Percentiles rank a stretch among this genome's conserved stretches.
Evolutionary conservation across 1,284 basidiomycete genomes (phyloP).

Genomic region (Xerocomus subilludens): DNA sequence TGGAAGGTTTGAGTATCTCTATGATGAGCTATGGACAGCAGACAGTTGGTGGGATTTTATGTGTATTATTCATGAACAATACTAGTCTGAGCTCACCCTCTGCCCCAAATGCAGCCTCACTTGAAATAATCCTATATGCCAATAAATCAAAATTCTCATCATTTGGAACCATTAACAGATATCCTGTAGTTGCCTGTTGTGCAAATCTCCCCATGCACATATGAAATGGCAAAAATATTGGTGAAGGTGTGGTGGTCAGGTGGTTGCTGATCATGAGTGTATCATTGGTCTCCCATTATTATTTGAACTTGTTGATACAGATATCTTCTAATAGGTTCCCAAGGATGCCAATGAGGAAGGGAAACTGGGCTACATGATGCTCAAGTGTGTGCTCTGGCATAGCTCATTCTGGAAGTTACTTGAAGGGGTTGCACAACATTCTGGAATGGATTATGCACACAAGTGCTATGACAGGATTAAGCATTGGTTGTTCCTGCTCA

Average conservation of each 20-base stretch:
- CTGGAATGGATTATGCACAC: no score
- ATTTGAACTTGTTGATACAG: no score
- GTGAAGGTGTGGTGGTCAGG: not conserved
- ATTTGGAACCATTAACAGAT: slow-evolving; percentile 53
- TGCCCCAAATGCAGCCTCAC: not conserved
- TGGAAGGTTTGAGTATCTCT: slow-evolving; percentile 37
- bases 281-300: no score
- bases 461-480: no score
- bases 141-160: slow-evolving; percentile 37
- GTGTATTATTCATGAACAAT: slow-evolving; percentile 35
- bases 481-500: no score
- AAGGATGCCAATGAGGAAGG: no score
- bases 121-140: slow-evolving; percentile 36
- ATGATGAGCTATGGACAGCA: slow-evolving; percentile 51
- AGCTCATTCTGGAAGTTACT: no score
- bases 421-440: no score
- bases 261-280: not conserved
- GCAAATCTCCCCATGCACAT: slow-evolving; percentile 56
- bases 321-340: no score
- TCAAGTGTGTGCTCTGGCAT: no score
- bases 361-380: no score
- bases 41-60: slow-evolving; percentile 49
- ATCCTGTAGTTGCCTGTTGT: slow-evolving; percentile 57
- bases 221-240: slow-evolving; percentile 49
- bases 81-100: not conserved